Base-by-base conservation (phyloP, 2,329 filamentous ascomycete genomes). In the Akanthomyces uredinophilus region DNA sequence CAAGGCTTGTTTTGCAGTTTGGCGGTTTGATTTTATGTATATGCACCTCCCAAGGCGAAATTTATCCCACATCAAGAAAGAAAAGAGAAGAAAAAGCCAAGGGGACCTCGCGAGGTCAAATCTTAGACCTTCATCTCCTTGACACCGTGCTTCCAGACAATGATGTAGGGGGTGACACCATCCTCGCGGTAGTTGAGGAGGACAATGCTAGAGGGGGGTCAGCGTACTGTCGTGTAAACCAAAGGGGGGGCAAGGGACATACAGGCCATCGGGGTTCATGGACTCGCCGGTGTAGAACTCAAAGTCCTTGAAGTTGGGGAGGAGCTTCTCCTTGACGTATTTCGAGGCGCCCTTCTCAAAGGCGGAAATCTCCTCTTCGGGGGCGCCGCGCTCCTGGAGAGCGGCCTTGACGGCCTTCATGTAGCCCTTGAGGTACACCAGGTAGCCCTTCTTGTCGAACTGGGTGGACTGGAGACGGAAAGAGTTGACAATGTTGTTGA, bases 161-260 rank as follows among this genome's bases (percentile, higher is more conserved):
- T 90, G 71, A 96, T 83, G 75, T 85, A 99, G 64, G 95, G 95
- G 61, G 94, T 98, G 69, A 89, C 78, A 77, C 95, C 95, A 72
- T 98, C 95, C 77, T 96, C 93, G 72, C 95, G 94, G 87, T 96
- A 99, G 86, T 97, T 96, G 75, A 97, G 89, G 69, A 97, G 90
- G 68, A 93, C 83, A 71, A 96, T 83, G 87, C 90, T 93, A 66
- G 10, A 29, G 56, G 2, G n/a, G 47, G 55, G 32, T 65, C 56
- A 60, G 61, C 64, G 39, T 67, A 65, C 63, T 54, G 39, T n/a
- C n/a, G 29, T 24, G 14, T 7, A 16, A 20, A 27, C 5, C 20
- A 18, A 24, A 50, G 8, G 35, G 18, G 16, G 29, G 49, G 27
- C 5, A 27, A 22, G 64, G 37, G 61, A 85, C 90, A 73, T 82